Conservation (phyloP, 768 basidiomycete genomes). For the Boletus bicolor region DNA sequence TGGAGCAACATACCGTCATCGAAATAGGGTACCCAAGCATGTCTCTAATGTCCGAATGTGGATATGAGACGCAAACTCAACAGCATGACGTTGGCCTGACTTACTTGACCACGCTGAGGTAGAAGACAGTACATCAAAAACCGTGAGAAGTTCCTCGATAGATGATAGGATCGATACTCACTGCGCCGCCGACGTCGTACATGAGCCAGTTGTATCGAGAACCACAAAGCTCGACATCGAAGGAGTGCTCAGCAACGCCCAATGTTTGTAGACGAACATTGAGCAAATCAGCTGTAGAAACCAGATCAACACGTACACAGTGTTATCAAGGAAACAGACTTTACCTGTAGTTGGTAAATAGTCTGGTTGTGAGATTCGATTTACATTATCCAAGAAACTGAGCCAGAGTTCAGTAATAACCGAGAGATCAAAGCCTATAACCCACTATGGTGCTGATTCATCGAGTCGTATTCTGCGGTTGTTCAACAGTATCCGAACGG, state of each 20-base stretch:
- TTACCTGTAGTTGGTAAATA: slow-evolving; percentile 71
- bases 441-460: slow-evolving; percentile 76
- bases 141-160: neutral
- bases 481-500: slow-evolving; percentile 54
- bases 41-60: slow-evolving; percentile 45
- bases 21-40: slow-evolving; percentile 82
- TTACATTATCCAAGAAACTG: slow-evolving; percentile 68
- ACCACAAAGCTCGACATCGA: slow-evolving; percentile 62
- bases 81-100: slow-evolving; percentile 18
- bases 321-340: slow-evolving; percentile 6
- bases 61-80: slow-evolving; percentile 15
- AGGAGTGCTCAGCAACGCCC: slow-evolving; percentile 74
- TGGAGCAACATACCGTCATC: slow-evolving; percentile 61
- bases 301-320: neutral
- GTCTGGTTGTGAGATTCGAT: slow-evolving; percentile 63
- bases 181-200: slow-evolving; percentile 83
- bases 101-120: slow-evolving; percentile 58
- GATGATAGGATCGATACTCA: slow-evolving; percentile 36
- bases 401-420: slow-evolving; percentile 2
- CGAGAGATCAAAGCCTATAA: neutral
- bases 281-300: slow-evolving; percentile 62
- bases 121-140: slow-evolving; percentile 8
- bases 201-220: slow-evolving; percentile 70
- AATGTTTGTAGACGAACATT: slow-evolving; percentile 78
- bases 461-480: slow-evolving; percentile 63